phyloP scores from a whole-genome alignment of 169 alveolate species.

The Perkinsus olseni region DNA sequence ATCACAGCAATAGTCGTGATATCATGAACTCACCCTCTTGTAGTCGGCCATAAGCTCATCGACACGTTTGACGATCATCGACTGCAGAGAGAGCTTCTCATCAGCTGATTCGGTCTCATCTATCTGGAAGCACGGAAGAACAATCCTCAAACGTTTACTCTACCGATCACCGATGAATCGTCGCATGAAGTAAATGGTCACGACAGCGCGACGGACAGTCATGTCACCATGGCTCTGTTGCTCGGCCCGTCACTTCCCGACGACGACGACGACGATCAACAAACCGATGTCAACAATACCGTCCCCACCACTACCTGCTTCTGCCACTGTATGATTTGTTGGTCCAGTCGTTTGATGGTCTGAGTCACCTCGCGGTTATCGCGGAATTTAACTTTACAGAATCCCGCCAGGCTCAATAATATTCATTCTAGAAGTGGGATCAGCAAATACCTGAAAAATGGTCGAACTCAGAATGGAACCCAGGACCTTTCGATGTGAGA shows the following conservation, averaged over 20 bases:
- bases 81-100: neutral
- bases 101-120: neutral
- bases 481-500: too few relatives aligned
- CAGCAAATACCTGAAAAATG: slow-evolving; percentile 30
- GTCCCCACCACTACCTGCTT: neutral
- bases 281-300: too few relatives aligned
- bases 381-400: slow-evolving; percentile 25
- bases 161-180: too few relatives aligned
- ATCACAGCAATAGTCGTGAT: neutral
- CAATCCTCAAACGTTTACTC: too few relatives aligned
- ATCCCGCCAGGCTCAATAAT: slow-evolving; percentile 34
- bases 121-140: neutral
- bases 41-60: neutral
- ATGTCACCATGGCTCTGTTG: too few relatives aligned
- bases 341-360: neutral
- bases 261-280: too few relatives aligned
- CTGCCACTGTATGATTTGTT: neutral
- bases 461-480: neutral
- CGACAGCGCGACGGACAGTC: too few relatives aligned
- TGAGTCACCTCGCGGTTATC: slow-evolving; percentile 7
- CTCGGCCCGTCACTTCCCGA: too few relatives aligned
- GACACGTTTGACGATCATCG: neutral
- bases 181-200: too few relatives aligned
- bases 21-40: neutral
- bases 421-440: slow-evolving; percentile 28